A percentile compares a stretch with the other conserved stretches of the same genome.
Conservation (phyloP, 192 early-diverging fungal species). For the Coemansia asiatica region DNA sequence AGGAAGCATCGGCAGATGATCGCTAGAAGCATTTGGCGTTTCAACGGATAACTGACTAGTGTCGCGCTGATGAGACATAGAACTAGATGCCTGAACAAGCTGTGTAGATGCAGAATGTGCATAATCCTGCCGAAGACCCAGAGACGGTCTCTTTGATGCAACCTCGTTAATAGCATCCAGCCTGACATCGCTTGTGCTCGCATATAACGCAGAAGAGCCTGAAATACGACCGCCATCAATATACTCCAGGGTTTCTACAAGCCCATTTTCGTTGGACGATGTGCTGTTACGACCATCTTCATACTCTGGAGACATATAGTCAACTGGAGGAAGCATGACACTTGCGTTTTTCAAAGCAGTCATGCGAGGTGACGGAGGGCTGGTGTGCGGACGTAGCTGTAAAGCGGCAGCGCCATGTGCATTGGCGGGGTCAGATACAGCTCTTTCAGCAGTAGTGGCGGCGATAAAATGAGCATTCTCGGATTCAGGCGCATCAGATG, state of each 20-base stretch:
- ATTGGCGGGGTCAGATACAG: conserved; percentile 35
- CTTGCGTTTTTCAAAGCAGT: conserved; percentile 12
- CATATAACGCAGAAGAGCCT: conserved; percentile 25
- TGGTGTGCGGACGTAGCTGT: conserved; percentile 32
- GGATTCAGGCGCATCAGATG: conserved; percentile 23
- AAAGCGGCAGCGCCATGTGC: conserved; percentile 14
- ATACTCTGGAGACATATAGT: conserved; percentile 12
- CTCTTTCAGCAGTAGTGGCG: conserved; percentile 22
- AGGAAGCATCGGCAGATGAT: conserved; percentile 18
- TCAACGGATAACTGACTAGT: conserved; percentile 16
- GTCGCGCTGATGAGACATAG: conserved; percentile 17
- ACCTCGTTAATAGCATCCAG: conserved; percentile 31
- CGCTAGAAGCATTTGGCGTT: conserved; percentile 26
- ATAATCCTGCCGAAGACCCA: conserved; percentile 42
- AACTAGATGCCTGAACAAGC: conserved; percentile 5
- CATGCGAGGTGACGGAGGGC: conserved; percentile 48
- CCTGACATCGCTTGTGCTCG: conserved; percentile 36
- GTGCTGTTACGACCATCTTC: conserved; percentile 24
- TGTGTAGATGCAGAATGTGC: conserved; percentile 11
- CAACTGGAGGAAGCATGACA: conserved; percentile 10
- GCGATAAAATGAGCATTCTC: conserved; percentile 14
- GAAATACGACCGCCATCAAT: conserved; percentile 18
- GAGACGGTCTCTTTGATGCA: conserved; percentile 31
- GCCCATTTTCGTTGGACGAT: conserved; percentile 29
- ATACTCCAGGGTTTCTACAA: conserved; percentile 26